phyloP scores from a whole-genome alignment of 139 green algal species.

The Chlamydomonas sp. region DNA sequence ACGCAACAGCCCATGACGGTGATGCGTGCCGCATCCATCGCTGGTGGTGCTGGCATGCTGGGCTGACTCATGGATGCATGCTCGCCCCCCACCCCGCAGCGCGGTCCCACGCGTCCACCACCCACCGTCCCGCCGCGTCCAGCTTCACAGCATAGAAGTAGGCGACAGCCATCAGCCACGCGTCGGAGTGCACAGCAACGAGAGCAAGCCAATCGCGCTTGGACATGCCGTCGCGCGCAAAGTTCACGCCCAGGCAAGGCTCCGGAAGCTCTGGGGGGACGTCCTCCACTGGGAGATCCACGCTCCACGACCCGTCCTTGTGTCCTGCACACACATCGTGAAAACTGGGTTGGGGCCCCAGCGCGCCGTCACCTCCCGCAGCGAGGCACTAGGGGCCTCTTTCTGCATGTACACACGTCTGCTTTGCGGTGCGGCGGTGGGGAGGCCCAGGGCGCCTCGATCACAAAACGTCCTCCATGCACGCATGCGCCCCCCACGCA shows the following conservation, averaged over 20 bases:
- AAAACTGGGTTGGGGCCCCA: no score
- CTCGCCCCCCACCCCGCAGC: no score
- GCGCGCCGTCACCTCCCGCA: no score
- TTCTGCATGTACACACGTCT: no score
- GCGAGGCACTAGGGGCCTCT: no score
- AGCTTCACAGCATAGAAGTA: constrained; percentile 95
- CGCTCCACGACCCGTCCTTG: constrained; percentile 74
- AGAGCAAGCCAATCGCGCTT: constrained; percentile 91
- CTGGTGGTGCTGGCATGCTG: no score
- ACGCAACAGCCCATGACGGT: no score
- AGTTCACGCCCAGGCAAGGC: constrained; percentile 96
- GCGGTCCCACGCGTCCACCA: no score
- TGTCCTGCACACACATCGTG: no score
- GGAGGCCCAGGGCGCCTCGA: background rate
- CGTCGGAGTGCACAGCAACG: constrained; percentile 92
- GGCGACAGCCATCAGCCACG: constrained; percentile 89
- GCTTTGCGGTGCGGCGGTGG: background rate
- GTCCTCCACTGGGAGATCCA: constrained; percentile 91
- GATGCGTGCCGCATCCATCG: no score
- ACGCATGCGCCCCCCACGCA: background rate
- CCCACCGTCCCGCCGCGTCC: constrained; percentile 62
- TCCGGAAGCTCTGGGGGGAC: constrained; percentile 96
- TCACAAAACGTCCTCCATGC: no score
- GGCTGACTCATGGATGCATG: no score
- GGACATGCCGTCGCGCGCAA: constrained; percentile 88